Evolutionary conservation across 2,329 filamentous ascomycete species (phyloP).

Genomic region (Monosporascus cannonballus): DNA sequence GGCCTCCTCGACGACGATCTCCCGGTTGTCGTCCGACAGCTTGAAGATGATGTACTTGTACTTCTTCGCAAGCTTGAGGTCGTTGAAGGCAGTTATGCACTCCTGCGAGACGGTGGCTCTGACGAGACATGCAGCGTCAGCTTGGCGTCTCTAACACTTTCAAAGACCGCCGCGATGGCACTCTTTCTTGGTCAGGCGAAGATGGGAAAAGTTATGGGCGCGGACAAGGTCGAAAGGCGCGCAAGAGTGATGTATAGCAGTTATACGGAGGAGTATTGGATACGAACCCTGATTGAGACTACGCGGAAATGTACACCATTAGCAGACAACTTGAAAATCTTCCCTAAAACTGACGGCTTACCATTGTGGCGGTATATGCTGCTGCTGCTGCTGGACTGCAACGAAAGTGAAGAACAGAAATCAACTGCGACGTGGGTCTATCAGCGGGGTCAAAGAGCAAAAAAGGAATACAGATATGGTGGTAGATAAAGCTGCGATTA

Average conservation of each 20-base stretch:
- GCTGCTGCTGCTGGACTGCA: constrained; percentile 9
- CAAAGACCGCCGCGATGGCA: not conserved
- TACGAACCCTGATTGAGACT: constrained; percentile 67
- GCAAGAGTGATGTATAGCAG: constrained; percentile 10
- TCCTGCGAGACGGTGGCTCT: constrained; percentile 69
- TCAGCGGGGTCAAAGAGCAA: constrained; percentile 17
- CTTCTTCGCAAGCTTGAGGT: constrained; percentile 76
- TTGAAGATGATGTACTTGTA: constrained; percentile 86
- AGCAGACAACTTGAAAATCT: not conserved
- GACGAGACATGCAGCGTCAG: constrained; percentile 11
- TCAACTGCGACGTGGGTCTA: constrained; percentile 18
- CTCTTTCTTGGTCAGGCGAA: not conserved
- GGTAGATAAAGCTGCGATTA: no score
- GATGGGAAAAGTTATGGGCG: not conserved
- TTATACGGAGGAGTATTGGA: constrained; percentile 14
- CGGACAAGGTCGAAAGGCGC: not conserved
- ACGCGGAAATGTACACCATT: constrained; percentile 15
- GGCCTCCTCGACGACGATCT: constrained; percentile 74
- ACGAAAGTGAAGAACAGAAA: constrained; percentile 14
- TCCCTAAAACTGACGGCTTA: constrained; percentile 13
- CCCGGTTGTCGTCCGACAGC: constrained; percentile 74
- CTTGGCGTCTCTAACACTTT: not conserved
- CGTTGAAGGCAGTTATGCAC: constrained; percentile 68
- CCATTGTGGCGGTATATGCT: constrained; percentile 22
- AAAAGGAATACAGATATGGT: not conserved